Evolutionary conservation across 225 moss, liverwort and hornwort species (phyloP).

Genomic region (Pseudoscleropodium purum): DNA sequence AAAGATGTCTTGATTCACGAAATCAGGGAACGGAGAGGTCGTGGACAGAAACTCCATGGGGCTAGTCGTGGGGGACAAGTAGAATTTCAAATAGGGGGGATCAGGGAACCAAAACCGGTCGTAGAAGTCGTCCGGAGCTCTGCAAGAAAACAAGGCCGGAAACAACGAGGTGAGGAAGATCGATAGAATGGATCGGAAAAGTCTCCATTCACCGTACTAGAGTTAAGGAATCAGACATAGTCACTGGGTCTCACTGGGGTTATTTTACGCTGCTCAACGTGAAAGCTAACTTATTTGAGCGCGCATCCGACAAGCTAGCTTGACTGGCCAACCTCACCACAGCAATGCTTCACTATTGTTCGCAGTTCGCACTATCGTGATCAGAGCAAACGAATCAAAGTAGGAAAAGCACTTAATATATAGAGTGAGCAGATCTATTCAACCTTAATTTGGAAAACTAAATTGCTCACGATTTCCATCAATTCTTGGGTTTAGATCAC

Average conservation of each 20-base stretch:
- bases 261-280: background rate
- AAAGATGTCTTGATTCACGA: rapidly evolving
- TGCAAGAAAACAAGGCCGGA: background rate
- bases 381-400: too few species aligned
- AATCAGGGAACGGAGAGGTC: rapidly evolving
- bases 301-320: background rate
- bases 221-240: too few species aligned
- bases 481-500: background rate
- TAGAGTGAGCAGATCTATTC: background rate
- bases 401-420: background rate
- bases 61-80: background rate
- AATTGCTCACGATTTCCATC: too few species aligned
- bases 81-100: background rate
- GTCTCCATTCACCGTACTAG: background rate
- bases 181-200: background rate
- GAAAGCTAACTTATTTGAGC: background rate
- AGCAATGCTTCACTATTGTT: background rate
- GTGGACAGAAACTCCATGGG: background rate
- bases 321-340: background rate
- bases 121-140: background rate
- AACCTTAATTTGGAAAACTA: background rate
- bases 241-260: too few species aligned
- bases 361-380: too few species aligned
- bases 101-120: background rate
- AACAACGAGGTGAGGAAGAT: background rate